phyloP scores from a whole-genome alignment of 768 basidiomycete genomes.

The Termitomyces titanicus region DNA sequence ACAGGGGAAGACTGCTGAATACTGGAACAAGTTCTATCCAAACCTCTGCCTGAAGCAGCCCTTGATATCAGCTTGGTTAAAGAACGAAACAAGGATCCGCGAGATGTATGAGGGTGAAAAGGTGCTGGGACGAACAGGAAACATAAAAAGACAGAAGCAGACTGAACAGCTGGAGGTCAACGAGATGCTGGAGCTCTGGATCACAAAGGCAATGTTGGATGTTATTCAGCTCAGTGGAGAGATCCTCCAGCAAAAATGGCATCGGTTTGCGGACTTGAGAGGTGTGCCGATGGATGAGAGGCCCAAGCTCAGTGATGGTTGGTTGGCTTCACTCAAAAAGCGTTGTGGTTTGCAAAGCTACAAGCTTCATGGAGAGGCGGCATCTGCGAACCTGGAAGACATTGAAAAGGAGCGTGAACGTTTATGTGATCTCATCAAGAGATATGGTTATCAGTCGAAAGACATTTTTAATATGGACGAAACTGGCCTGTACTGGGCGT shows the following conservation, averaged over 20 bases:
- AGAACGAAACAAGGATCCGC: not conserved
- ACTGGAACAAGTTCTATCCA: not conserved
- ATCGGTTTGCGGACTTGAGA: slow-evolving; percentile 27
- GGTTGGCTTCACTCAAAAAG: slow-evolving; percentile 25
- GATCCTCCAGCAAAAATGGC: slow-evolving; percentile 32
- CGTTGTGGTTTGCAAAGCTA: slow-evolving; percentile 21
- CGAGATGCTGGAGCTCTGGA: too few relatives aligned
- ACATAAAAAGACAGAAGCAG: slow-evolving; percentile 3
- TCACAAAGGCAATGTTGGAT: slow-evolving; percentile 24
- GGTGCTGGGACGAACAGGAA: not conserved
- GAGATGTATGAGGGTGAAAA: not conserved
- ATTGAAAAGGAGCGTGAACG: slow-evolving; percentile 23
- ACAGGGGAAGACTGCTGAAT: not conserved
- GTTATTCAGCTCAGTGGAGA: slow-evolving; percentile 28
- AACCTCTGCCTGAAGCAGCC: too few relatives aligned
- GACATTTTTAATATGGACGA: too few relatives aligned
- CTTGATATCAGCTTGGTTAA: too few relatives aligned
- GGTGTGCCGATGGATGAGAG: slow-evolving; percentile 25
- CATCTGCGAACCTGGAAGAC: slow-evolving; percentile 19
- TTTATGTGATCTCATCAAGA: slow-evolving; percentile 24
- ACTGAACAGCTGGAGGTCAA: too few relatives aligned
- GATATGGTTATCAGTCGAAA: too few relatives aligned
- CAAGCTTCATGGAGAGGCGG: slow-evolving; percentile 33
- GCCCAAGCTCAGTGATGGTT: slow-evolving; percentile 32
- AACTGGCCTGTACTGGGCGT: too few relatives aligned